Base-by-base conservation (phyloP, 441 rosid genomes). In the Bocquillonia castaneifolia region DNA sequence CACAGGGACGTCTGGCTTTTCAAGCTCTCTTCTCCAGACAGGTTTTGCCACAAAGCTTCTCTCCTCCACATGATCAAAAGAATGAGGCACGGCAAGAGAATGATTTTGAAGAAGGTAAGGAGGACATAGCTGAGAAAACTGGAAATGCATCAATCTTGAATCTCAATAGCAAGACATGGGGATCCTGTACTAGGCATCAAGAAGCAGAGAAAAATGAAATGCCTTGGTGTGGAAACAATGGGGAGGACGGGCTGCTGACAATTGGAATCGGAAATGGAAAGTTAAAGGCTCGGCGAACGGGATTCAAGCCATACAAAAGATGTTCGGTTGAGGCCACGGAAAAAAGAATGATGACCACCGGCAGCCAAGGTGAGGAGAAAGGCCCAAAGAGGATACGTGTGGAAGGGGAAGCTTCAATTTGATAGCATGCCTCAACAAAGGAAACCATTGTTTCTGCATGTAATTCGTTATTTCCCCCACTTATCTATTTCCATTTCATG, bases 271-370 rank as follows among this genome's bases (percentile, higher is more conserved):
- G 83, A 76, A 66, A 76, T 59, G 88, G 73, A 71, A 88, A 77
- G 64, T 79, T 85, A 15, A 84, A 81, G 83, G 75, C 82, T 42
- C 79, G 81, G 50, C 83, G 85, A 63, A 88, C 93, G 45, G 96
- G 99, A 68, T 93, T 93, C 74, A 93, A 89, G 72, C 99, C 97
- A 37, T 93, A 93, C 85, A 93, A 91, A 80, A 85, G 97, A 79
- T 93, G 95, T 75, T 85, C 93, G 1, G 59, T 86, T 74, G 97
- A 93, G 84, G 92, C 91, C 48, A 88, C 73, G 68, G 97, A 93
- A 67, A 82, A 73, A 76, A 87, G 78, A 67, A 37, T 71, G 65
- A 64, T 70, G 56, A 79, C 76, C 72, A 31, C 63, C 53, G 26
- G 79, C 83, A 56, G 63, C 83, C 93, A 80, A 73, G 75, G 74